These are phyloP conservation scores for Rhododendron ovatum DNA, from an alignment of 148 eudicot genomes.

Conservation along the genomic window DNA sequence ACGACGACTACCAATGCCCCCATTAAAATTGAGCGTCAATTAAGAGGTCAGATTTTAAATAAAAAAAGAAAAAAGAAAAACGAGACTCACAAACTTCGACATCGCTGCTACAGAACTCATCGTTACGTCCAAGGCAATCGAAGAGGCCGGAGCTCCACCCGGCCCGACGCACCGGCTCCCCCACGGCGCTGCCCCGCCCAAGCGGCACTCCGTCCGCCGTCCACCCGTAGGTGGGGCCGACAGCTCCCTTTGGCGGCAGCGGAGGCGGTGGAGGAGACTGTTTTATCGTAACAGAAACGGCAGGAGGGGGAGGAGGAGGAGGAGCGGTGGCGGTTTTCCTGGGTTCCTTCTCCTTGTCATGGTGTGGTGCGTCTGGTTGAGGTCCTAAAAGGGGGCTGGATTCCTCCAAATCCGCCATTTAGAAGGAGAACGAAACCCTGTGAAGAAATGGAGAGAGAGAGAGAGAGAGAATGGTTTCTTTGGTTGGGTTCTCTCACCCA, in stretches of 20 bases:
- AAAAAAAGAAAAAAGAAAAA: not conserved
- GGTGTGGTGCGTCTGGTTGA: slow-evolving; percentile 4
- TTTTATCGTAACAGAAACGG: not conserved
- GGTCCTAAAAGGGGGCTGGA: slow-evolving; percentile 47
- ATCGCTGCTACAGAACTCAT: slow-evolving; percentile 71
- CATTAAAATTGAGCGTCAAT: not conserved
- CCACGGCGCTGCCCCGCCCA: slow-evolving; percentile 20
- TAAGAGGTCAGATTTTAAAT: not conserved
- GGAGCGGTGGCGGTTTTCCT: slow-evolving; percentile 8
- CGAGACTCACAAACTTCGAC: slow-evolving; percentile 82
- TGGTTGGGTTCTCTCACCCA: not conserved
- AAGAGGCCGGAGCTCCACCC: slow-evolving; percentile 56
- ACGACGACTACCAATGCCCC: not conserved
- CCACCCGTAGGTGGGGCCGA: slow-evolving; percentile 36
- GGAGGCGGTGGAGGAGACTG: not conserved
- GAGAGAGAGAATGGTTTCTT: not conserved
- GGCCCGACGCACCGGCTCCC: slow-evolving; percentile 35
- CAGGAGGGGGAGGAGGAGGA: slow-evolving; percentile 22
- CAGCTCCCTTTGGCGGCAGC: slow-evolving; percentile 6
- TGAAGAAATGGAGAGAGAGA: not conserved
- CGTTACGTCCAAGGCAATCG: slow-evolving; percentile 64
- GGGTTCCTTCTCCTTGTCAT: not conserved
- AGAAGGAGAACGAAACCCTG: not conserved
- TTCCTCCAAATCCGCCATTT: slow-evolving; percentile 52
- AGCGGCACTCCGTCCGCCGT: slow-evolving; percentile 64